Evolutionary conservation across 768 basidiomycete species (phyloP).

Genomic region (Suillus spraguei): DNA sequence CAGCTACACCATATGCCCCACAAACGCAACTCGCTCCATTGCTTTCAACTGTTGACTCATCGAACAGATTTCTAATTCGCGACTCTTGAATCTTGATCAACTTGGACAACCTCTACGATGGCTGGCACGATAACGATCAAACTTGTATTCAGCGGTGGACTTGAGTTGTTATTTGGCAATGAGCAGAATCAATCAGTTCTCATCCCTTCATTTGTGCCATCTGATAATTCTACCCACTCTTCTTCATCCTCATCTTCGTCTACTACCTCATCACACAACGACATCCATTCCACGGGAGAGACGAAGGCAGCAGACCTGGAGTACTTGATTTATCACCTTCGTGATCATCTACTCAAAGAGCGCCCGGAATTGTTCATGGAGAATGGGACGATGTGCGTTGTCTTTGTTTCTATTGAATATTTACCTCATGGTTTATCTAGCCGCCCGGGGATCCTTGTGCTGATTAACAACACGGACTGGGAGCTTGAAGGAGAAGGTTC

Average conservation of each 20-base stretch:
- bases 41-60: not conserved
- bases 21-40: not conserved
- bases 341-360: conserved; percentile 78
- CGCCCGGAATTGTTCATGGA: conserved; percentile 90
- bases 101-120: conserved; percentile 13
- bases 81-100: not conserved
- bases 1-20: conserved; percentile 42
- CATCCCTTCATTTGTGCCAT: conserved; percentile 51
- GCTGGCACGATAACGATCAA: conserved; percentile 43
- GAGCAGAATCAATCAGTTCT: conserved; percentile 57
- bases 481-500: conserved; percentile 94
- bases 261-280: conserved; percentile 6
- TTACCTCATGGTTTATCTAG: conserved; percentile 41
- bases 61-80: not conserved
- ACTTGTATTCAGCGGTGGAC: conserved; percentile 82
- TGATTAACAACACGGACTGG: conserved; percentile 99
- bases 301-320: conserved; percentile 61
- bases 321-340: conserved; percentile 79
- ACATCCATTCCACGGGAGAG: conserved; percentile 16
- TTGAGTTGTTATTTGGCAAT: conserved; percentile 83
- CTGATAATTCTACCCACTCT: conserved; percentile 35
- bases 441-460: conserved; percentile 93
- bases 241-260: conserved; percentile 10
- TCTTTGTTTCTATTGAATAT: not conserved
- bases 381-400: conserved; percentile 77